Percentiles rank a stretch among this genome's conserved stretches.
Evolutionary conservation across 202 grass and related monocot genomes (phyloP).

Genomic region (Hordeum pubiflorum): DNA sequence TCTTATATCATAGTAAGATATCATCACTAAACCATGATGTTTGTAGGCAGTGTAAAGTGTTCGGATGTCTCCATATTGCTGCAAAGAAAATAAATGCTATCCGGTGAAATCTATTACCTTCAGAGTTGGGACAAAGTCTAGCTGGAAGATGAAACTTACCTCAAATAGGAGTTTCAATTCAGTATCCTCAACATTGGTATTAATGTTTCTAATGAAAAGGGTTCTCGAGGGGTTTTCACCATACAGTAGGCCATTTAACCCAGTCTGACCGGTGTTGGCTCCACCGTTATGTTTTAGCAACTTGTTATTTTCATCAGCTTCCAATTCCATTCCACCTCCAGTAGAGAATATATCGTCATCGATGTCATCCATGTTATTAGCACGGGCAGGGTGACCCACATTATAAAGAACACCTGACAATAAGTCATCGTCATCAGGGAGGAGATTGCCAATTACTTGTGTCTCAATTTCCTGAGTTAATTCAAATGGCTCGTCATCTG

Average conservation of each 20-base stretch:
- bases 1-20: conserved; percentile 95
- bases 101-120: conserved; percentile 5
- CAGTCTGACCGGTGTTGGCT: conserved; percentile 23
- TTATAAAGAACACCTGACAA: conserved; percentile 65
- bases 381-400: conserved; percentile 28
- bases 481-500: conserved; percentile 67
- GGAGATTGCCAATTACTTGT: conserved; percentile 69
- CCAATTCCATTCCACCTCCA: conserved; percentile 86
- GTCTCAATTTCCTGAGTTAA: conserved; percentile 73
- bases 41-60: conserved; percentile 70
- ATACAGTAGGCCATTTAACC: conserved; percentile 39
- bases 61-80: conserved; percentile 87
- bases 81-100: conserved; percentile 24
- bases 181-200: conserved; percentile 60
- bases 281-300: conserved; percentile 25
- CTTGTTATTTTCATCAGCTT: conserved; percentile 50
- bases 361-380: conserved; percentile 60
- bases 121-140: background rate
- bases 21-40: conserved; percentile 75
- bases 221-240: conserved; percentile 61
- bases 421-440: conserved; percentile 79
- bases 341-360: conserved; percentile 92
- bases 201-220: conserved; percentile 80
- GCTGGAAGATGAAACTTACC: conserved; percentile 26
- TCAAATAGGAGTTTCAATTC: conserved; percentile 72